Evolutionary conservation across 176 grass and related monocot genomes (phyloP).

Genomic region (Miscanthus lutarioriparius): DNA sequence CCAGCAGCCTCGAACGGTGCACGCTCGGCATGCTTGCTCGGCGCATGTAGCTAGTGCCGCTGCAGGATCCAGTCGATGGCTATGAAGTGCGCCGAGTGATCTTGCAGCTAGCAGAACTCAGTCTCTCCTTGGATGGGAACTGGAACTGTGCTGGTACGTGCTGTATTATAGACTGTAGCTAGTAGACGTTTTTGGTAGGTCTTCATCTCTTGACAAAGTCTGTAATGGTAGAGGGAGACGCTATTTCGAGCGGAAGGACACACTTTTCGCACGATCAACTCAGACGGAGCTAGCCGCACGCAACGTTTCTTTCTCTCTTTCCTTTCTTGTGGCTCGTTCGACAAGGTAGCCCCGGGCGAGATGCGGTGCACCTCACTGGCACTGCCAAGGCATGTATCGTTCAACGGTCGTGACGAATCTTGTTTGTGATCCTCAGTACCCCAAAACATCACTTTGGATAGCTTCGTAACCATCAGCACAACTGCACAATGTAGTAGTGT

Average conservation of each 20-base stretch:
- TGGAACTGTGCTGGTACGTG: background rate
- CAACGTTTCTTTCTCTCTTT: background rate
- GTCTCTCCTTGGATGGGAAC: background rate
- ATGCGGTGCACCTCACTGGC: too few species aligned
- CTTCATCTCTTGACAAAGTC: too few species aligned
- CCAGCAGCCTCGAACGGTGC: background rate
- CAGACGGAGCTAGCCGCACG: conserved; percentile 3
- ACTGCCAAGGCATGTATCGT: too few species aligned
- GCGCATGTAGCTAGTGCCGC: background rate
- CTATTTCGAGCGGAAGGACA: background rate
- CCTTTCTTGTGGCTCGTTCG: background rate
- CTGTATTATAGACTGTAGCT: too few species aligned
- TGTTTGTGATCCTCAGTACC: too few species aligned
- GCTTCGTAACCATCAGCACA: background rate
- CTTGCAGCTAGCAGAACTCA: background rate
- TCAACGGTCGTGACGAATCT: too few species aligned
- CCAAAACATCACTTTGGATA: background rate
- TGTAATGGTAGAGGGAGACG: too few species aligned
- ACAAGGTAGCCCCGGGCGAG: background rate
- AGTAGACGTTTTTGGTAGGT: too few species aligned
- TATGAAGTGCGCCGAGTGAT: background rate
- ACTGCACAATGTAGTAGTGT: background rate
- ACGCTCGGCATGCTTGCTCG: conserved; percentile 6
- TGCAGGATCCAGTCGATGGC: background rate
- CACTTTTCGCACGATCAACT: background rate